Base-by-base conservation (phyloP, 2,329 filamentous ascomycete genomes). In the Drechslerella coelobrocha region DNA sequence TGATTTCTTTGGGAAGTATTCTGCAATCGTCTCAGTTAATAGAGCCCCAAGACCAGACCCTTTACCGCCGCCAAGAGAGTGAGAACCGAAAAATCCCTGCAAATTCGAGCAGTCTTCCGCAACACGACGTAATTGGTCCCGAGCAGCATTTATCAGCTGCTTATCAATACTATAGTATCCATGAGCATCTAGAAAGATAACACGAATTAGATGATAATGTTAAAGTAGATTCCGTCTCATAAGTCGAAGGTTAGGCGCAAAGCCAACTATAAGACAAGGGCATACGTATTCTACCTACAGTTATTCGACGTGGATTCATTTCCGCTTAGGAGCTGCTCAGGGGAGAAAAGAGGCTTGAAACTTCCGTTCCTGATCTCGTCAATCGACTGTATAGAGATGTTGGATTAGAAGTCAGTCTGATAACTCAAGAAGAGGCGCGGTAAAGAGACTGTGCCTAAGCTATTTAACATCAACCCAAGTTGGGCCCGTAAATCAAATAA, bases 291-390 rank as follows among this genome's bases (percentile, higher is more conserved):
- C 7, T 39, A 74, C 78, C 31, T 65, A 80, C 79, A 90, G 83
- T 90, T 90, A 82, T 89, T 89, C 81, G 87, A 86, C 68, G 88
- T 87, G 84, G 89, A 88, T 79, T 89, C 88, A 83, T 89, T 89
- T 80, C 87, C 87, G 79, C 85, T 89, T 78, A 89, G 86, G 77
- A 89, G 80, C 75, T 87, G 83, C 82, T 89, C 87, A 48, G 87
- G 87, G 81, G 89, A 87, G 83, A 89, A 89, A 72, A 89, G 84
- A 77, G 87, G 83, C 76, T 86, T 85, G 81, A 89, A 89, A 74
- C 77, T 72, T 69, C 87, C 87, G 60, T 86, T 89, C 69, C 87
- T 85, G 80, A 89, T 89, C 83, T 89, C 88, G 76, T 89, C 88
- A 75, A 89, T 88, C 69, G 87, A 87, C 62, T n/a, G n/a, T 80